Evolutionary conservation across 345 rosid species (phyloP).

Genomic region (Lumnitzera racemosa): DNA sequence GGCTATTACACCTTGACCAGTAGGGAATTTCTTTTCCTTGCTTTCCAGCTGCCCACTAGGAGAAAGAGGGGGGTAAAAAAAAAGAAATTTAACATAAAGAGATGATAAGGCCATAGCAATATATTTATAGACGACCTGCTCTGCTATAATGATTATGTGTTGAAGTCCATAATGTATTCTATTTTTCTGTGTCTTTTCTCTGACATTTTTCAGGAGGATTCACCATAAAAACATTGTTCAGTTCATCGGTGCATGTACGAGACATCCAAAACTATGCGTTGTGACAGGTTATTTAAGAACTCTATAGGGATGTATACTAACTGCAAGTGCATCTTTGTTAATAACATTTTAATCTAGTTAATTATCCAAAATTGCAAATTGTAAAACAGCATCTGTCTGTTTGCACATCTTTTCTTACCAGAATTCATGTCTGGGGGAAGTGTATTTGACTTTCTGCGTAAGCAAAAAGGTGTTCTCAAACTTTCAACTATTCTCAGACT

Average conservation of each 20-base stretch:
- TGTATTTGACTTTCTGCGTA: conserved; percentile 52
- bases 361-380: neutral
- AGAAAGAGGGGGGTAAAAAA: too few species aligned
- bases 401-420: conserved; percentile 18
- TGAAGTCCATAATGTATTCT: too few species aligned
- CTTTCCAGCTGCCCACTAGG: too few species aligned
- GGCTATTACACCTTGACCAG: too few species aligned
- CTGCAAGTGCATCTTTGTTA: neutral
- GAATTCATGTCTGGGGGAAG: conserved; percentile 71
- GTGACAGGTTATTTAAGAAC: conserved; percentile 39
- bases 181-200: neutral
- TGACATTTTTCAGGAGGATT: conserved; percentile 34
- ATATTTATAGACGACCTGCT: too few species aligned
- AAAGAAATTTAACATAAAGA: too few species aligned
- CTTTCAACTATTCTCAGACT: conserved; percentile 45
- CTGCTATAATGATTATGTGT: too few species aligned
- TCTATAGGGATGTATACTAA: neutral
- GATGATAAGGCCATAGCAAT: too few species aligned
- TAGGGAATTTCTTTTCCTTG: too few species aligned
- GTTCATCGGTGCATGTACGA: conserved; percentile 58
- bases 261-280: conserved; percentile 47
- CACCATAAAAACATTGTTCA: conserved; percentile 54
- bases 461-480: conserved; percentile 39
- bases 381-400: neutral
- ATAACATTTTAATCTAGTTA: neutral